Evolutionary conservation across 2,329 filamentous ascomycete genomes (phyloP).

Genomic region (Claviceps arundinis): DNA sequence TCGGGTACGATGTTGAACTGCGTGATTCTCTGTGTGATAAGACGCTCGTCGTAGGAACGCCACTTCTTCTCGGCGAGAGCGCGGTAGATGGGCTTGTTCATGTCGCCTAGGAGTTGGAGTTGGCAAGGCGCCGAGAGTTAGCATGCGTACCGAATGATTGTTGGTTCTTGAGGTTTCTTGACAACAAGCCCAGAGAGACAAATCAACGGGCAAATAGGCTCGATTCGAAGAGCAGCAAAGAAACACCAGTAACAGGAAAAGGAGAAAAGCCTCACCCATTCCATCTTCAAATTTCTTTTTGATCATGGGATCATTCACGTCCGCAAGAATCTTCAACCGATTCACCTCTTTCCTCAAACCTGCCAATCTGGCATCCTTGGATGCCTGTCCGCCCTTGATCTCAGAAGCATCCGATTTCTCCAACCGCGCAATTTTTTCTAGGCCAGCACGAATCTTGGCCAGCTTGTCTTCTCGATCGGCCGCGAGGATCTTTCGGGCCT

Average conservation of each 20-base stretch:
- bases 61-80: conserved; percentile 79
- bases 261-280: conserved; percentile 44
- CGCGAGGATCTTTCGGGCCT: conserved; percentile 71
- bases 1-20: conserved; percentile 86
- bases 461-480: conserved; percentile 75
- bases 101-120: conserved; percentile 50
- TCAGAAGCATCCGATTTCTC: conserved; percentile 43
- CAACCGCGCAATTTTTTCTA: conserved; percentile 54
- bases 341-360: conserved; percentile 64
- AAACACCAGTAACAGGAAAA: neutral
- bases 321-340: conserved; percentile 72
- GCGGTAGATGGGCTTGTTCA: conserved; percentile 94
- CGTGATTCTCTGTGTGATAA: conserved; percentile 72
- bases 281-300: conserved; percentile 94
- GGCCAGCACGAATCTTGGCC: conserved; percentile 52
- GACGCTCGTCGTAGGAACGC: conserved; percentile 65
- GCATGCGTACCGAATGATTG: neutral
- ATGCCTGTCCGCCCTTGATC: conserved; percentile 47
- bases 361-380: conserved; percentile 52
- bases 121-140: neutral
- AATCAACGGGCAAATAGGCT: neutral
- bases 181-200: neutral
- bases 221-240: neutral
- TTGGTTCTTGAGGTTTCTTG: no score
- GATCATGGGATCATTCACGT: conserved; percentile 88